These are phyloP conservation scores for Colletotrichum scovillei DNA, from an alignment of 2,329 filamentous ascomycete species.

Conservation along the genomic window DNA sequence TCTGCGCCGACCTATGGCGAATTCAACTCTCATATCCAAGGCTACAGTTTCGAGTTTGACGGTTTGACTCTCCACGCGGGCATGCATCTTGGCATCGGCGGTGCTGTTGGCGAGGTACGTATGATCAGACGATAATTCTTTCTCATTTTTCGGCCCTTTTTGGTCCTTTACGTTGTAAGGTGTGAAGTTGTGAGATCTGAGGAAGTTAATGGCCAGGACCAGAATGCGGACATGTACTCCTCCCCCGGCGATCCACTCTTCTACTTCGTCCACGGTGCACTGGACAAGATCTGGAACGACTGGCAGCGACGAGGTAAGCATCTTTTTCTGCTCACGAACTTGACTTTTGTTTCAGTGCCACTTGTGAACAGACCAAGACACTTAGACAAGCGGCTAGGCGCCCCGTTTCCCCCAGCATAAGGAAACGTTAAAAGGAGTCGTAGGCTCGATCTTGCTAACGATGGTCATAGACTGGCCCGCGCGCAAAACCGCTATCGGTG, in stretches of 20 bases:
- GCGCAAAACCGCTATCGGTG: not conserved
- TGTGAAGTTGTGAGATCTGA: not conserved
- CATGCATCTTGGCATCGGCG: not conserved
- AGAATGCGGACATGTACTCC: conserved; percentile 19
- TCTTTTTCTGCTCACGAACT: not conserved
- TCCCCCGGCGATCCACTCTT: conserved; percentile 47
- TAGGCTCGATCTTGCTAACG: no score
- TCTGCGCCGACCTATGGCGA: not conserved
- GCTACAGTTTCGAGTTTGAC: not conserved
- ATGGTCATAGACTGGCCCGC: not conserved
- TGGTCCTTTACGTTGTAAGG: no score
- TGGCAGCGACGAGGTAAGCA: conserved; percentile 36
- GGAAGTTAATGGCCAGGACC: not conserved
- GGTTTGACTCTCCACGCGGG: not conserved
- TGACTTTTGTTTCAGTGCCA: not conserved
- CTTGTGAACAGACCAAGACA: not conserved
- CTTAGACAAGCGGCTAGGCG: not conserved
- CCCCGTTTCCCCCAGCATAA: not conserved
- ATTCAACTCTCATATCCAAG: not conserved
- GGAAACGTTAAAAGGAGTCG: not conserved
- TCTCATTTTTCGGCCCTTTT: not conserved
- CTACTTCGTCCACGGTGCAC: conserved; percentile 42
- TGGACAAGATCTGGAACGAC: conserved; percentile 42
- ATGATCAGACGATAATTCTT: not conserved
- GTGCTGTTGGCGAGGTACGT: not conserved